phyloP scores from a whole-genome alignment of 257 asterid genomes.

The Verbena officinalis region DNA sequence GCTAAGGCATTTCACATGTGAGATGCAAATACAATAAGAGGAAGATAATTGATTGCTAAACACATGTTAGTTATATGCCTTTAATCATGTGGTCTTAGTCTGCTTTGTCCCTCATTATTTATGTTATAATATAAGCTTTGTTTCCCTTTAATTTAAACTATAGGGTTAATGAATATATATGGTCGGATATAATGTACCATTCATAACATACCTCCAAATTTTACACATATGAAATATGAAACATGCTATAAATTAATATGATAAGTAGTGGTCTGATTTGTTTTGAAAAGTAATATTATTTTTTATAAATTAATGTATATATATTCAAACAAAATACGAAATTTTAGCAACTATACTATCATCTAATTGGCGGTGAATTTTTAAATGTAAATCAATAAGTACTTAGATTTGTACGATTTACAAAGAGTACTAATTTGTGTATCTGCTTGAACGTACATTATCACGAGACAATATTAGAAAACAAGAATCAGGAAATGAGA shows the following conservation, averaged over 20 bases:
- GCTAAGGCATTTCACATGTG: not conserved
- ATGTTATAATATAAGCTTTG: not conserved
- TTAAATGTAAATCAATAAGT: too few relatives aligned
- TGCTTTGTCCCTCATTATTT: not conserved
- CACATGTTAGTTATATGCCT: constrained; percentile 39
- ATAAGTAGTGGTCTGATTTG: too few relatives aligned
- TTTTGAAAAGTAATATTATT: too few relatives aligned
- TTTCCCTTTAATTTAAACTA: not conserved
- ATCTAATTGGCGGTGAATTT: too few relatives aligned
- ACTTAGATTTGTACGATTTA: too few relatives aligned
- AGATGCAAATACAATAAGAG: not conserved
- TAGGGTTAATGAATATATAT: constrained; percentile 28
- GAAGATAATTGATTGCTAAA: not conserved
- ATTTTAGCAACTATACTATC: too few relatives aligned
- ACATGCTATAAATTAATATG: not conserved
- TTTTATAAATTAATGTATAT: too few relatives aligned
- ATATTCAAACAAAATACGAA: too few relatives aligned
- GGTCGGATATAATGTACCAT: not conserved
- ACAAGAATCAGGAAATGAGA: not conserved
- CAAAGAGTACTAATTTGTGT: too few relatives aligned
- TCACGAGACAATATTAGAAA: too few relatives aligned
- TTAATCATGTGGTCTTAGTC: constrained; percentile 34
- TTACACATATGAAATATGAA: not conserved
- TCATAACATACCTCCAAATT: too few relatives aligned
- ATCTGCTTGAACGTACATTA: too few relatives aligned